Base-by-base conservation (phyloP, 106 monocot species). In the Dendrobium officinale region DNA sequence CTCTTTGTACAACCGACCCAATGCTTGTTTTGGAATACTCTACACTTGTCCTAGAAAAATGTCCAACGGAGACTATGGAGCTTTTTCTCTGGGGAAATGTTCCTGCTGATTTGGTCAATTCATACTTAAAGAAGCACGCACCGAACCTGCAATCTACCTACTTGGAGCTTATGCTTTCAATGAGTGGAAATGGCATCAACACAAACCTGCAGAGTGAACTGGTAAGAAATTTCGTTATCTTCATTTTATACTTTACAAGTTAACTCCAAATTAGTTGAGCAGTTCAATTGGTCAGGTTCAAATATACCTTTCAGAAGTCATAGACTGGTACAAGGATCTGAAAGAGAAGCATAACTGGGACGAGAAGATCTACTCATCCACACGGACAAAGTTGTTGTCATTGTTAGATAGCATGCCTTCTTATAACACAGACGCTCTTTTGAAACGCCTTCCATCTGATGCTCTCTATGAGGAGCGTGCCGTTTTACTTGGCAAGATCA, bases 11-110 rank as follows among this genome's bases (percentile, higher is more conserved):
- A 75, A 88, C 87, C 13, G 93, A 99, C 81, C 93, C 99, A 55
- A 99, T 99, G 89, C 90, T 99, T 82, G 99, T 93, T 82, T 81
- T 99, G 75, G 93, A 99, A 80, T 95, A 86, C 24, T 95, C 99
- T 9, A 89, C 88, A 67, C 84, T 86, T 85, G 90, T 95, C n/a
- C 89, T 99, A 41, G 91, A 99, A 84, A 91, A 93, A 84, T 93
- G 95, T 67, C 95, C 99, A 70, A 86, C 90, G 47, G 95, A 99
- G 87, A 95, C 99, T 40, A 99, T 99, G 79, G 95, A 95, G 73
- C 88, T 99, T 22, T 99, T 95, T 82, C 84, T 95, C 31, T 90
- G 91, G 58, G 95, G 92, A 87, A 99, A 99, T 91, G 84, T 99
- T 83, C 99, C 93, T 37, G 91, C 99, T 51, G 95, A 95, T 82